Evolutionary conservation across 2,329 filamentous ascomycete species (phyloP).

Genomic region (Apiospora rasikravindrae): DNA sequence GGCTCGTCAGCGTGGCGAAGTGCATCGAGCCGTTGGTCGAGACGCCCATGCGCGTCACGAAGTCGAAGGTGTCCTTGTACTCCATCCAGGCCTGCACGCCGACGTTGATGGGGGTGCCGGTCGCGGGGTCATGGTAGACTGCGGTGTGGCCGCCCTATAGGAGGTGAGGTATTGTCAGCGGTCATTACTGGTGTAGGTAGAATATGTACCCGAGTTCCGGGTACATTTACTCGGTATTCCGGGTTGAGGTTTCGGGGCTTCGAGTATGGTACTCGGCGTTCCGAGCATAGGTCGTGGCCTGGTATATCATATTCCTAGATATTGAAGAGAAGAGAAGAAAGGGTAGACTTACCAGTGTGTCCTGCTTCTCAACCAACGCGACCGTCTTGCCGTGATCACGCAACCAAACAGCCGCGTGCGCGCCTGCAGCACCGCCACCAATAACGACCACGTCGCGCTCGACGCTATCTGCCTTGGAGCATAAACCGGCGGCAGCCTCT

Average conservation of each 20-base stretch:
- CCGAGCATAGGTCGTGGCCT: too few relatives aligned
- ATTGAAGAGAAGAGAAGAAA: not conserved
- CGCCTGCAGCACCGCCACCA: conserved; percentile 21
- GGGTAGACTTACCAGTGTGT: not conserved
- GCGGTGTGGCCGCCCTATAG: conserved; percentile 22
- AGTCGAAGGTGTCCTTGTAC: conserved; percentile 26
- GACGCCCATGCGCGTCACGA: conserved; percentile 12
- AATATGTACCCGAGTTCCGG: not conserved
- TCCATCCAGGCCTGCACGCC: conserved; percentile 20
- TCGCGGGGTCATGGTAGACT: conserved; percentile 20
- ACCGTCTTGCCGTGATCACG: conserved; percentile 17
- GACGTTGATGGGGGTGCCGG: conserved; percentile 14
- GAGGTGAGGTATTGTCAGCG: too few relatives aligned
- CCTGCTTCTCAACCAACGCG: conserved; percentile 15
- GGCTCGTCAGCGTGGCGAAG: not conserved
- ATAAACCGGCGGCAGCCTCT: not conserved
- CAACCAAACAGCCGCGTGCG: conserved; percentile 18
- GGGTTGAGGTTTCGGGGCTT: not conserved
- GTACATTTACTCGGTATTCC: not conserved
- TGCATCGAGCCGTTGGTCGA: conserved; percentile 2
- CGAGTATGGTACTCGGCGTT: not conserved
- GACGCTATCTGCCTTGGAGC: not conserved
- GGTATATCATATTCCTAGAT: not conserved
- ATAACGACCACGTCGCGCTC: conserved; percentile 20
- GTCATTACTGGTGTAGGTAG: not conserved